phyloP scores from a whole-genome alignment of 1,284 basidiomycete genomes.

The Rhodotorula mucilaginosa region DNA sequence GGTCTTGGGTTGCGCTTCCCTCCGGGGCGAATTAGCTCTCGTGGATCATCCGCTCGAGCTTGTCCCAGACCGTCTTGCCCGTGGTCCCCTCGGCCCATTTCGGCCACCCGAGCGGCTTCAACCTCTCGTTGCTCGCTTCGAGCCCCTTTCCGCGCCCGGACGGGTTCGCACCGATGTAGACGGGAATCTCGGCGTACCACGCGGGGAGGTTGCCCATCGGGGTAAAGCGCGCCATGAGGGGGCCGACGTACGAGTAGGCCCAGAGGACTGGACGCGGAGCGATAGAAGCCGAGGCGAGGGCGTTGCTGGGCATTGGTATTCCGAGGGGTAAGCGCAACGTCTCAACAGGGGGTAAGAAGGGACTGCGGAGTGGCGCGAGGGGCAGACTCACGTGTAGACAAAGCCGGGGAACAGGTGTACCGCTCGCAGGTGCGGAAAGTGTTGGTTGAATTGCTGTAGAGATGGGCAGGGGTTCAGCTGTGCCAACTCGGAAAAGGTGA shows the following conservation, averaged over 20 bases:
- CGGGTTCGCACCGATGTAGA: constrained; percentile 42
- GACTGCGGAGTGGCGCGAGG: neutral
- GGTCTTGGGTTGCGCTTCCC: no score
- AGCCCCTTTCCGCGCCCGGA: constrained; percentile 14
- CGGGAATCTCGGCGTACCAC: constrained; percentile 43
- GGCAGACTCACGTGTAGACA: constrained; percentile 19
- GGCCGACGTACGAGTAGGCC: constrained; percentile 41
- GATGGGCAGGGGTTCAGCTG: neutral
- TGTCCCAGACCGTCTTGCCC: constrained; percentile 27
- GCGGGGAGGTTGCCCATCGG: constrained; percentile 43
- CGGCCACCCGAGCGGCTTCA: constrained; percentile 29
- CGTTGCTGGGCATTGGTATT: neutral
- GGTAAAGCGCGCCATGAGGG: constrained; percentile 32
- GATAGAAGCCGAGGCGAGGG: constrained; percentile 40
- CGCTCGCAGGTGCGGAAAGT: constrained; percentile 24
- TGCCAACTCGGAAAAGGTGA: neutral
- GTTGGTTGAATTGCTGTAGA: constrained; percentile 22
- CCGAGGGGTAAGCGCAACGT: neutral
- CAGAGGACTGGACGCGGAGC: constrained; percentile 44
- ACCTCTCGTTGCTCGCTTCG: constrained; percentile 19
- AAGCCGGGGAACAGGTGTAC: constrained; percentile 33
- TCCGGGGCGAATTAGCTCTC: neutral
- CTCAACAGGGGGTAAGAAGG: neutral
- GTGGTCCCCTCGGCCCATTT: constrained; percentile 21
- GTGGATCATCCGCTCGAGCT: constrained; percentile 20